Base-by-base conservation (phyloP, 2,329 filamentous ascomycete species). In the Fusarium napiforme region DNA sequence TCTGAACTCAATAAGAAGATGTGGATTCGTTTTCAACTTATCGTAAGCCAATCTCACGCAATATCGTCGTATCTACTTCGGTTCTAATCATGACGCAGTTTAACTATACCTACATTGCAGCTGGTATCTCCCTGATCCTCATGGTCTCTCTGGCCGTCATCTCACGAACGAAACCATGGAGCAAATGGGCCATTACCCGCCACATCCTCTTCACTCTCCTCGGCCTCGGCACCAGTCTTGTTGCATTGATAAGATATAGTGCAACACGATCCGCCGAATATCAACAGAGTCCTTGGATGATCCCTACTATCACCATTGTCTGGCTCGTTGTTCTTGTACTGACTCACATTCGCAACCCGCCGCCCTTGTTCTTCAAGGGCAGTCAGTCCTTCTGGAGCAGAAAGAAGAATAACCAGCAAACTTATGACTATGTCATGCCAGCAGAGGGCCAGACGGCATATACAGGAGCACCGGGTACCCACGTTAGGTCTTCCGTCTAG, bases 231-330 rank as follows among this genome's bases (percentile, higher is more conserved):
- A 77, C 79, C 46, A 77, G 76, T 56, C 71, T 81, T 12, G 60
- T 80, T 15, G 73, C 75, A 32, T 30, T 77, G 11, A 62, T 83
- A 21, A 79, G 71, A 47, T 78, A 73, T 42, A 69, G 71, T 32
- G 28, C 34, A 6, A 62, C 73, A 10, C 23, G 55, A 15, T 49
- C 69, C 18, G n/a, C 30, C 2, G 56, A 59, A 8, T 83, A 77
- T 53, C 72, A 81, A 36, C 39, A 40, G 14, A 79, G 75, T 14
- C 61, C 78, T 14, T 82, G 80, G 82, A 76, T 81, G 21, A 58
- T 83, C 19, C 81, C 81, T 12, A 77, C 77, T 7, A 79, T 83
- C 36, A 79, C 77, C 14, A 63, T 82, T 32, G 73, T 85, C 37
- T 83, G 79, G 79, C 65, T 80, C 26, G 7, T 74, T 32, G 75